Conservation (phyloP, 1,284 basidiomycete genomes). For the Ustilago hordei region DNA sequence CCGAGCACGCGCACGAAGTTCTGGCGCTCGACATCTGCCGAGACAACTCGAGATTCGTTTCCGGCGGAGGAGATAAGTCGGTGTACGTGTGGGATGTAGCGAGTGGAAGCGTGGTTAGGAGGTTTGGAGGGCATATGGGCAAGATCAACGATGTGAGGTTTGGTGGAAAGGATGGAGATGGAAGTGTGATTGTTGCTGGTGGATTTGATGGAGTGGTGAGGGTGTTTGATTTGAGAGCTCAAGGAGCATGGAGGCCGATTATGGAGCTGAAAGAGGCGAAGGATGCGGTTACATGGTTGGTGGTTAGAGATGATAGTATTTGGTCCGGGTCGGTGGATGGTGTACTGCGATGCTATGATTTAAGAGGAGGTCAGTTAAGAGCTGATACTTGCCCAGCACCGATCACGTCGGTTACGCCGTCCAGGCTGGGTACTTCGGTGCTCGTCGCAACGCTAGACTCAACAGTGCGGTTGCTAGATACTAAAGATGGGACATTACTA, state of each 20-base stretch:
- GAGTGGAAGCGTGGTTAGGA: conserved; percentile 81
- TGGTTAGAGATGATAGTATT: conserved; percentile 73
- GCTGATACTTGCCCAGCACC: conserved; percentile 84
- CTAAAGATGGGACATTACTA: conserved; percentile 82
- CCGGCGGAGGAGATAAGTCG: conserved; percentile 89
- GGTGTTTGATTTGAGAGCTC: conserved; percentile 72
- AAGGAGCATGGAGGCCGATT: conserved; percentile 76
- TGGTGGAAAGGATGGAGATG: conserved; percentile 43
- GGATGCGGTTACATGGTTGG: conserved; percentile 80
- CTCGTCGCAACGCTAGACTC: conserved; percentile 86
- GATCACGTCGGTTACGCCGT: conserved; percentile 79
- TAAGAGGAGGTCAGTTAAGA: conserved; percentile 88
- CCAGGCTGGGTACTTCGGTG: conserved; percentile 80
- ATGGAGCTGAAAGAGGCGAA: conserved; percentile 89
- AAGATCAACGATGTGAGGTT: conserved; percentile 92
- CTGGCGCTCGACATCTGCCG: conserved; percentile 85
- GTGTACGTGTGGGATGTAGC: conserved; percentile 97
- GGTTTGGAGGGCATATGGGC: conserved; percentile 87
- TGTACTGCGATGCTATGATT: conserved; percentile 88
- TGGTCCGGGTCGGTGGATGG: conserved; percentile 88
- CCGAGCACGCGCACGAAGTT: conserved; percentile 93
- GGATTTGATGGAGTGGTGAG: conserved; percentile 61
- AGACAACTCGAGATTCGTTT: conserved; percentile 93
- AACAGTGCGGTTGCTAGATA: conserved; percentile 86
- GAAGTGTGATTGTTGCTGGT: conserved; percentile 47